Evolutionary conservation across 345 rosid genomes (phyloP).

Genomic region (Syzygium oleosum): DNA sequence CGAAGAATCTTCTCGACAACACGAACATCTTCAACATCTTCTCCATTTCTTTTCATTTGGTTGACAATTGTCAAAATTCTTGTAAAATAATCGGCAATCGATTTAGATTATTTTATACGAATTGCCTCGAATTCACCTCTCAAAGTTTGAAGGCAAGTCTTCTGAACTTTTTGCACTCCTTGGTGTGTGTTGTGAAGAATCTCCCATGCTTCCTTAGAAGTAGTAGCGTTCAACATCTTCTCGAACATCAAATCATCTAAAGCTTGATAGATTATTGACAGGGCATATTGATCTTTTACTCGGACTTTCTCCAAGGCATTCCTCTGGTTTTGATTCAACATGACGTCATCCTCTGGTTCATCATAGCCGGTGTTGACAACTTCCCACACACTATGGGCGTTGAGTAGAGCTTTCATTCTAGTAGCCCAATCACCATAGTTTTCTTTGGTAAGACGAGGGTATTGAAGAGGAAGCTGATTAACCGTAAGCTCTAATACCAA

Average conservation of each 20-base stretch:
- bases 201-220: not conserved
- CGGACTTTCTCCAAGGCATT: not conserved
- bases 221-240: not conserved
- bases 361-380: not conserved
- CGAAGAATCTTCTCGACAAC: not conserved
- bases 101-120: too few species aligned
- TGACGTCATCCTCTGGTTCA: not conserved
- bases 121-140: not conserved
- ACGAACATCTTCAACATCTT: too few species aligned
- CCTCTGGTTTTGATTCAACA: not conserved
- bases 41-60: too few species aligned
- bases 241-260: conserved; percentile 5
- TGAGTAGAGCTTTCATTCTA: not conserved
- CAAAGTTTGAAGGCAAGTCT: not conserved
- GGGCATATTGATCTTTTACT: not conserved
- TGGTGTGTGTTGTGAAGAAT: not conserved
- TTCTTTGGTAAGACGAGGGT: too few species aligned
- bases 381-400: not conserved
- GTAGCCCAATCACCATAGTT: not conserved
- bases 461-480: too few species aligned
- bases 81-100: too few species aligned
- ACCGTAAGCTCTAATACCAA: too few species aligned
- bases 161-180: not conserved
- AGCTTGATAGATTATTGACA: not conserved
- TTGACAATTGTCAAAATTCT: too few species aligned